Evolutionary conservation across 352 stramenopile genomes (phyloP), one percentile per base, ranked within the genome.

Genomic region (Phytopythium vexans): DNA sequence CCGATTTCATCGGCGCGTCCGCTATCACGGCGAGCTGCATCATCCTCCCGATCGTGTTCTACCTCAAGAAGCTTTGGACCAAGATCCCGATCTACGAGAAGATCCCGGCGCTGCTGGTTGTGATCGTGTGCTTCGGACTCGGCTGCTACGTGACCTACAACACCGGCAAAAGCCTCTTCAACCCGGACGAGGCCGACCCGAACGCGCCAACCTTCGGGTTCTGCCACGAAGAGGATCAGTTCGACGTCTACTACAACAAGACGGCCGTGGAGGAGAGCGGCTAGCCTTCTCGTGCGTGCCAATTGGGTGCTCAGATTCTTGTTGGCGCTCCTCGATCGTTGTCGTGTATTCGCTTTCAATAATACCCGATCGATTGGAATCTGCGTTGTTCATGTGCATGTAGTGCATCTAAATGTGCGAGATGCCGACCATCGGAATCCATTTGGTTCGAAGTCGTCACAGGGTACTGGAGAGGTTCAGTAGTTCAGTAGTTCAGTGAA

Each of bases 1-100:
- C 70, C 8, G 72, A 82, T 45, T 82, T 82, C 38, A 74, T 68
- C 12, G 72, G 72, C 16, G 66, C 72, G 12, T 79, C 69, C 16
- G 55, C 64, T 37, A 79, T 74, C 43, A 67, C 69, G 1, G 56
- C 75, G 38, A 75, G 66, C 59, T 79, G 69, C 58, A 63, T 79
- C 34, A 62, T 79, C 31, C 53, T 82, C 41, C 72, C 72, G 37
- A 66, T 79, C 21, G 42, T 70, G 21, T 77, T 82, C 50, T 82
- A 79, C 56, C 52, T 82, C 45, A 80, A 80, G 65, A 56, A 67
- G 14, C 60, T 75, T 42, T 75, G 68, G 65, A 55, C 35, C n/a
- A 57, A 57, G 27, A 58, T 81, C 36, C 62, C 65, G 0, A 42
- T 81, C 3, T 74, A 74, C 56, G 71, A 81, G 47, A 68, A 71